Evolutionary conservation across 306 rosid genomes (phyloP).

Genomic region (Geum urbanum): DNA sequence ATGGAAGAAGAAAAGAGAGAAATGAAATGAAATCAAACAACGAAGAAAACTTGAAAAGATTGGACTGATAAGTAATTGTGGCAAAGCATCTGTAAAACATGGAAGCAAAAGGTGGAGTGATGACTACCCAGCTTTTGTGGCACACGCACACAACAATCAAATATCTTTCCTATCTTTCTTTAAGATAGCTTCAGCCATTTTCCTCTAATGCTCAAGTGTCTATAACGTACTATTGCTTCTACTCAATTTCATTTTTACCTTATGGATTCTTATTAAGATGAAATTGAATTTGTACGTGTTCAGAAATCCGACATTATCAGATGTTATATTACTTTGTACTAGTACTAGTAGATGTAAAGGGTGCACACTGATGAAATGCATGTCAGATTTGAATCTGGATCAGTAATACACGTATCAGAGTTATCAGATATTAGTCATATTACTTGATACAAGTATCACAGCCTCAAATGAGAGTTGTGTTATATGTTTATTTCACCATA

Average conservation of each 20-base stretch:
- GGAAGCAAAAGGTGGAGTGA: conserved; percentile 16
- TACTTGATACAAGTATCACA: no score
- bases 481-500: background rate
- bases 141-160: conserved; percentile 14
- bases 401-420: background rate
- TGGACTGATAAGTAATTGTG: conserved; percentile 13
- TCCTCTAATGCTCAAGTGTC: background rate
- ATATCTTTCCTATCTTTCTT: background rate
- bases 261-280: background rate
- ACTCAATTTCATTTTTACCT: background rate
- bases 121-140: conserved; percentile 6
- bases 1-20: background rate
- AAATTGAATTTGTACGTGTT: background rate
- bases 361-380: no score
- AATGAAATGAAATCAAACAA: conserved; percentile 19
- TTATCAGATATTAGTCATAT: background rate
- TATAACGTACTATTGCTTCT: background rate
- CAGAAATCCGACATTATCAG: background rate
- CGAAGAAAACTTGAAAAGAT: conserved; percentile 8
- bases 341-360: no score
- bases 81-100: conserved; percentile 25
- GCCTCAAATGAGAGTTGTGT: background rate
- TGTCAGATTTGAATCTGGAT: no score
- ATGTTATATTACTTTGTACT: background rate
- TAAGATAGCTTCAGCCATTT: background rate